Conservation (phyloP, 768 basidiomycete species). For the Hortiboletus flavorubellus region DNA sequence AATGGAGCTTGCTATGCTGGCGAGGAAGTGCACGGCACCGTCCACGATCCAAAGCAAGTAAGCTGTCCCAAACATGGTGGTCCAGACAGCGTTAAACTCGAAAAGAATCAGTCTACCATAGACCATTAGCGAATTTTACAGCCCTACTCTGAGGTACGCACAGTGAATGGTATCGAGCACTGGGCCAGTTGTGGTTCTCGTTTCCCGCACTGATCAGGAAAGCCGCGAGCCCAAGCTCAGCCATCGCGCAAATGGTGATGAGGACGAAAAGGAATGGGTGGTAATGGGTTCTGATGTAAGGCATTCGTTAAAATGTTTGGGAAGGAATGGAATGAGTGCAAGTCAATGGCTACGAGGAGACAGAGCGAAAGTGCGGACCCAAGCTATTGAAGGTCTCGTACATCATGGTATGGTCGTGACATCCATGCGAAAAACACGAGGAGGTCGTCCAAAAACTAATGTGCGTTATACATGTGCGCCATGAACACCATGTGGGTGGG, state of each 20-base stretch:
- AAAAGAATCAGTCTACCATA: slow-evolving; percentile 49
- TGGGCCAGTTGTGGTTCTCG: slow-evolving; percentile 58
- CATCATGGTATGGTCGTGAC: slow-evolving; percentile 26
- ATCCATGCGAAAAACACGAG: slow-evolving; percentile 34
- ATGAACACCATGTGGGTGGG: slow-evolving; percentile 3
- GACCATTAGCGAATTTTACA: slow-evolving; percentile 4
- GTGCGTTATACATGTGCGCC: background rate
- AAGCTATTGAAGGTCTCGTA: slow-evolving; percentile 19
- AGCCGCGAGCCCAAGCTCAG: slow-evolving; percentile 71
- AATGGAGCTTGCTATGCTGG: slow-evolving; percentile 75
- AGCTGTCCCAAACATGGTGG: slow-evolving; percentile 62
- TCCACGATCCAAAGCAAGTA: slow-evolving; percentile 72
- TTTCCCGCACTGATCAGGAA: slow-evolving; percentile 71
- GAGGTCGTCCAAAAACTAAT: slow-evolving; percentile 7
- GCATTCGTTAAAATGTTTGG: slow-evolving; percentile 29
- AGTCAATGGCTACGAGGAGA: slow-evolving; percentile 14
- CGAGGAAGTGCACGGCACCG: slow-evolving; percentile 62
- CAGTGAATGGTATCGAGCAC: slow-evolving; percentile 61
- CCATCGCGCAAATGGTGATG: slow-evolving; percentile 64
- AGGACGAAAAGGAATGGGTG: slow-evolving; percentile 61
- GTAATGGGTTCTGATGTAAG: slow-evolving; percentile 49
- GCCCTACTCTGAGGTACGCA: slow-evolving; percentile 32
- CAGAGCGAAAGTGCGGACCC: slow-evolving; percentile 4
- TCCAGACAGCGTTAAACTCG: slow-evolving; percentile 70
- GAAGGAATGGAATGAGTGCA: slow-evolving; percentile 7